Percentiles rank a stretch among this genome's conserved stretches.
These are phyloP conservation scores for Gaeumannomyces sp. DNA, from an alignment of 2,329 filamentous ascomycete genomes.

Conservation along the genomic window DNA sequence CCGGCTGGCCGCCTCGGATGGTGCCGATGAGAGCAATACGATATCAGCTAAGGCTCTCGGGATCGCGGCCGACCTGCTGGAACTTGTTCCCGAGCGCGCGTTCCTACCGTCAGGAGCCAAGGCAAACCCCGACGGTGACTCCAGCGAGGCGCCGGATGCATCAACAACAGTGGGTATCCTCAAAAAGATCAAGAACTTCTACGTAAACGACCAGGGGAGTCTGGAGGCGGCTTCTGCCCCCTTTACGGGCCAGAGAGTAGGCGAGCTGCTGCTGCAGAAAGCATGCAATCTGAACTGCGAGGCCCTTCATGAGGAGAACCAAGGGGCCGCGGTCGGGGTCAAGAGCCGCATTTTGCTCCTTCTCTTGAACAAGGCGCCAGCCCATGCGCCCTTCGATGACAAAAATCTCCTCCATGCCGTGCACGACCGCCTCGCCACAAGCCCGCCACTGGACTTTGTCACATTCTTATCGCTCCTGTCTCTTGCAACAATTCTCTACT, in stretches of 20 bases:
- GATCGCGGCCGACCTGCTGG: slow-evolving; percentile 53
- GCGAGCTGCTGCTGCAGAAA: slow-evolving; percentile 59
- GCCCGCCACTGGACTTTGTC: slow-evolving; percentile 38
- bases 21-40: slow-evolving; percentile 13
- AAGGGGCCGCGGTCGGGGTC: slow-evolving; percentile 44
- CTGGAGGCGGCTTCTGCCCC: slow-evolving; percentile 56
- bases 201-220: slow-evolving; percentile 63
- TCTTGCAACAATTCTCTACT: slow-evolving; percentile 51
- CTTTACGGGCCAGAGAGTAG: slow-evolving; percentile 47
- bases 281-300: slow-evolving; percentile 46
- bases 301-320: slow-evolving; percentile 34
- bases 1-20: slow-evolving; percentile 19
- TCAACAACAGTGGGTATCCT: slow-evolving; percentile 40
- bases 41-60: slow-evolving; percentile 30
- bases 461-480: slow-evolving; percentile 54
- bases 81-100: slow-evolving; percentile 58
- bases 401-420: slow-evolving; percentile 44
- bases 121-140: slow-evolving; percentile 10
- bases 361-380: slow-evolving; percentile 47
- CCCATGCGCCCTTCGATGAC: slow-evolving; percentile 38
- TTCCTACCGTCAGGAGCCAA: slow-evolving; percentile 35
- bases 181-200: slow-evolving; percentile 58
- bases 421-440: slow-evolving; percentile 36
- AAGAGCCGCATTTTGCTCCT: slow-evolving; percentile 55
- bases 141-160: slow-evolving; percentile 19